Evolutionary conservation across 225 moss, liverwort and hornwort species (phyloP).

Genomic region (Bryoerythrophyllum caledonicum): DNA sequence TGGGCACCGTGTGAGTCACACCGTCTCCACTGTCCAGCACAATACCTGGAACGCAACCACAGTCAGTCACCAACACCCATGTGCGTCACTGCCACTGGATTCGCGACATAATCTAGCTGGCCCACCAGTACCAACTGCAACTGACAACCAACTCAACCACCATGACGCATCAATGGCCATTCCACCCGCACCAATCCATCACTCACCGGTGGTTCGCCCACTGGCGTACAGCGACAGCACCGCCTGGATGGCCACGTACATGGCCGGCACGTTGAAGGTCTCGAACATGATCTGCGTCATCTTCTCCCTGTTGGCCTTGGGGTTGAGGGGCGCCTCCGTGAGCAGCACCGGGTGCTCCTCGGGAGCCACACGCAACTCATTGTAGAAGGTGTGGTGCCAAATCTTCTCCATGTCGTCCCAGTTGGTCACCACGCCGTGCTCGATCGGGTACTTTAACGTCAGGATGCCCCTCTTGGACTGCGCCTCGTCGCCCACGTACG

Average conservation of each 20-base stretch:
- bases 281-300: constrained; percentile 71
- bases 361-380: constrained; percentile 59
- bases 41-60: constrained; percentile 28
- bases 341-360: constrained; percentile 62
- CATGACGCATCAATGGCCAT: too few relatives aligned
- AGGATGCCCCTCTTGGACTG: constrained; percentile 62
- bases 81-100: too few relatives aligned
- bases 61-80: not conserved
- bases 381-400: constrained; percentile 51
- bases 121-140: too few relatives aligned
- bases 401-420: constrained; percentile 75
- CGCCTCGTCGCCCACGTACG: constrained; percentile 58
- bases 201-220: constrained; percentile 55
- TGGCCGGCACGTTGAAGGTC: constrained; percentile 60
- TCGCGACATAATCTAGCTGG: too few relatives aligned
- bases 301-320: constrained; percentile 63
- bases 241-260: constrained; percentile 54
- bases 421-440: constrained; percentile 61
- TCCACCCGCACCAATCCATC: not conserved
- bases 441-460: constrained; percentile 58
- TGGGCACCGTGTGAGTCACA: constrained; percentile 63
- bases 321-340: constrained; percentile 59
- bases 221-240: constrained; percentile 59
- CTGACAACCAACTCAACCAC: too few relatives aligned
- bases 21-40: constrained; percentile 62